These are phyloP conservation scores for Neofusicoccum umdonicola DNA, from an alignment of 2,329 filamentous ascomycete species.

Conservation along the genomic window DNA sequence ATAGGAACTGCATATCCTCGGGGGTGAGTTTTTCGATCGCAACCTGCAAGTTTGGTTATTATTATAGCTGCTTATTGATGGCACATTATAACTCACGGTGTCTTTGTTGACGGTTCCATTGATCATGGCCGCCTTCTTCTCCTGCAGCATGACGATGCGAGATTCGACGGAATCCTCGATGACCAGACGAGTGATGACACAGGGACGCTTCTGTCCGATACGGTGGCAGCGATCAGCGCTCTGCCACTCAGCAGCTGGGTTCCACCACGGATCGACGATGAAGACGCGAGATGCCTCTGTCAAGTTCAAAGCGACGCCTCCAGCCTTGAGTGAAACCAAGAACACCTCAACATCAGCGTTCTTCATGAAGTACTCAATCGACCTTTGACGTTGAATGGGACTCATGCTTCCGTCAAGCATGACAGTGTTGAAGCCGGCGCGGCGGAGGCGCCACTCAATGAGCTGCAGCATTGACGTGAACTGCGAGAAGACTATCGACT, in stretches of 20 bases:
- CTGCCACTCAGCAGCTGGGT: constrained; percentile 99
- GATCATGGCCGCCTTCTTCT: constrained; percentile 99
- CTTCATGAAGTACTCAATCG: constrained; percentile 95
- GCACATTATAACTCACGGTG: constrained; percentile 43
- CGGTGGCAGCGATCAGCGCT: constrained; percentile 83
- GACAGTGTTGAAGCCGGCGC: constrained; percentile 96
- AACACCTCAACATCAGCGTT: constrained; percentile 95
- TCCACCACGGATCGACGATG: constrained; percentile 99
- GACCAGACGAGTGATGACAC: constrained; percentile 88
- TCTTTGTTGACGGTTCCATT: constrained; percentile 95
- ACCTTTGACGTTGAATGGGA: constrained; percentile 85
- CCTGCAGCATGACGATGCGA: constrained; percentile 90
- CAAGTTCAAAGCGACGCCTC: constrained; percentile 90
- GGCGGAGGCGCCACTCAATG: constrained; percentile 92
- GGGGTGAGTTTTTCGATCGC: constrained; percentile 89
- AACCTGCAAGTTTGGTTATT: constrained; percentile 34
- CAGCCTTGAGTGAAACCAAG: constrained; percentile 91
- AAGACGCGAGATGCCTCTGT: constrained; percentile 94
- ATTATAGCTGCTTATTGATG: too few species aligned
- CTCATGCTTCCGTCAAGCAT: constrained; percentile 99
- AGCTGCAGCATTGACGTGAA: constrained; percentile 97
- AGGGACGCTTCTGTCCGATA: constrained; percentile 91
- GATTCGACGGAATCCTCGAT: constrained; percentile 98
- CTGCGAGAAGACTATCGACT: constrained; percentile 96
- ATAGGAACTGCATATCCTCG: constrained; percentile 94